These are phyloP conservation scores for Rutstroemia sydowiana DNA, from an alignment of 2,329 filamentous ascomycete genomes.

Conservation along the genomic window DNA sequence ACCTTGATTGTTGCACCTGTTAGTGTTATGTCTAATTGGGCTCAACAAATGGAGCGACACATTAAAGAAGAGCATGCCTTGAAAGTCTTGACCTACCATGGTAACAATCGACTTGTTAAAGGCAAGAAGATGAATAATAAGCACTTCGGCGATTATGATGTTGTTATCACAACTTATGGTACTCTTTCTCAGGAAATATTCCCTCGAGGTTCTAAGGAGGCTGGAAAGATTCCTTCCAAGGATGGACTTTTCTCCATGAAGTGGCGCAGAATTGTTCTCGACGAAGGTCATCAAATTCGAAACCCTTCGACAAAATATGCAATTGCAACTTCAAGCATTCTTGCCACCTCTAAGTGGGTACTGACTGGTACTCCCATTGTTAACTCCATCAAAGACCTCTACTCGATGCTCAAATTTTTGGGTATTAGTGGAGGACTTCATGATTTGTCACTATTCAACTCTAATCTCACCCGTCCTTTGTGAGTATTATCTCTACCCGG, in stretches of 20 bases:
- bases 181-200: constrained; percentile 62
- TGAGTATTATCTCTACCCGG: neutral
- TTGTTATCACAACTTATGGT: constrained; percentile 81
- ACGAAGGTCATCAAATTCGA: constrained; percentile 77
- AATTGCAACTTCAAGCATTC: constrained; percentile 57
- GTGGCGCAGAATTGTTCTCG: constrained; percentile 74
- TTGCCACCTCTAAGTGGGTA: constrained; percentile 69
- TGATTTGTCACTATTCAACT: constrained; percentile 65
- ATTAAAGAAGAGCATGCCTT: constrained; percentile 56
- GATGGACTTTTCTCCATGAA: constrained; percentile 53
- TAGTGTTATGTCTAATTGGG: constrained; percentile 88
- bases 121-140: constrained; percentile 40
- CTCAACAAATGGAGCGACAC: constrained; percentile 68
- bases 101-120: constrained; percentile 44
- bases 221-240: constrained; percentile 34
- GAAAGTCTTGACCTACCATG: constrained; percentile 69
- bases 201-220: constrained; percentile 37
- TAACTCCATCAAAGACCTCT: constrained; percentile 75
- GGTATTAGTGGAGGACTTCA: constrained; percentile 69
- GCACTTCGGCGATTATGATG: constrained; percentile 59
- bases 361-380: constrained; percentile 77
- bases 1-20: constrained; percentile 79
- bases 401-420: constrained; percentile 72
- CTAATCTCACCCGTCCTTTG: constrained; percentile 62
- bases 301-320: constrained; percentile 69